These are phyloP conservation scores for Acacia acuminata DNA, from an alignment of 306 rosid species.

Conservation along the genomic window DNA sequence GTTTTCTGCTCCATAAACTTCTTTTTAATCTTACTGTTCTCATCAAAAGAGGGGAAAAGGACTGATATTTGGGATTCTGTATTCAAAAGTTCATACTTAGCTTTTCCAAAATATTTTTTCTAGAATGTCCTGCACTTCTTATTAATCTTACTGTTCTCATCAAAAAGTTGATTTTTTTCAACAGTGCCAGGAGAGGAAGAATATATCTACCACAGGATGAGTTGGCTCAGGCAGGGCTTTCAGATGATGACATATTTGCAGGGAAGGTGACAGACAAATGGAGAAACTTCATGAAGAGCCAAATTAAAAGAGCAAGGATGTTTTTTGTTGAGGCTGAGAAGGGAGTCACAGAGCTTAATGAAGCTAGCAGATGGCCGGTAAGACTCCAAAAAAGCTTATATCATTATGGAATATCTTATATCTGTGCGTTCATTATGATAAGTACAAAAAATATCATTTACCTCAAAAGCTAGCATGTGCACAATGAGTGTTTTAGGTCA, in stretches of 20 bases:
- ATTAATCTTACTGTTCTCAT: conserved; percentile 21
- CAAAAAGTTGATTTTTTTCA: background rate
- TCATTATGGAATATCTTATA: conserved; percentile 11
- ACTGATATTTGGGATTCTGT: background rate
- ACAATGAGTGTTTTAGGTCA: background rate
- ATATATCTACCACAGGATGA: conserved; percentile 68
- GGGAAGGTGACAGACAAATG: conserved; percentile 65
- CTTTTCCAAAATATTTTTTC: background rate
- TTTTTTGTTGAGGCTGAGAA: conserved; percentile 63
- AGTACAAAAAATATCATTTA: background rate
- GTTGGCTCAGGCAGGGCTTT: conserved; percentile 60
- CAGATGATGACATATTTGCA: conserved; percentile 58
- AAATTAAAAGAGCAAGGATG: conserved; percentile 62
- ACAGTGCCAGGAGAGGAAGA: conserved; percentile 63
- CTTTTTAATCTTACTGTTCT: too few species aligned
- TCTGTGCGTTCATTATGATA: background rate
- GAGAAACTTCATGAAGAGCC: conserved; percentile 65
- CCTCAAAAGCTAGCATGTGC: background rate
- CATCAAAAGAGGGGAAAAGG: background rate
- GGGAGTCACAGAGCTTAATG: conserved; percentile 52
- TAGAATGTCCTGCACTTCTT: conserved; percentile 1
- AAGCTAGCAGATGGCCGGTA: conserved; percentile 73
- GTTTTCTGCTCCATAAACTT: background rate
- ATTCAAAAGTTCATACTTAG: background rate
- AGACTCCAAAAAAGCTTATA: conserved; percentile 21